Evolutionary conservation across 495 filamentous ascomycete species (phyloP).

Genomic region (Penicillium cinerascens): DNA sequence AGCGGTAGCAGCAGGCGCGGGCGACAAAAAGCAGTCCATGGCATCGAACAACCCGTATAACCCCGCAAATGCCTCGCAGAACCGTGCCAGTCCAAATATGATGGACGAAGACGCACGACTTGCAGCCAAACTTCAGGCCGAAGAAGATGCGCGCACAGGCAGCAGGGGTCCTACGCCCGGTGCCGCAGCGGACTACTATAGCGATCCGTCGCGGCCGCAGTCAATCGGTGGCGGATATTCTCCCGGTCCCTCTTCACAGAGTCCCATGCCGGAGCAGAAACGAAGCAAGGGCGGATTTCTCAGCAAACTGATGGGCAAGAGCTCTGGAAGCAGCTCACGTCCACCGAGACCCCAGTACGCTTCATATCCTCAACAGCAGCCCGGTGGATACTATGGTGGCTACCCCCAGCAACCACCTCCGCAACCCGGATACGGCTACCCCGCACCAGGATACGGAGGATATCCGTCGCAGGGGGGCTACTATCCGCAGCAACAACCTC

Average conservation of each 20-base stretch:
- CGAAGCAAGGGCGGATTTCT: slow-evolving; percentile 42
- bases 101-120: slow-evolving; percentile 67
- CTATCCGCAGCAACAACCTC: slow-evolving; percentile 37
- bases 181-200: slow-evolving; percentile 47
- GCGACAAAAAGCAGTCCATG: slow-evolving; percentile 57
- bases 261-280: slow-evolving; percentile 28
- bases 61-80: slow-evolving; percentile 10
- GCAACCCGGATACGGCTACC: slow-evolving; percentile 34
- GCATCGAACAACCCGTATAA: slow-evolving; percentile 60
- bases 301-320: slow-evolving; percentile 49
- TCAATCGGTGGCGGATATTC: slow-evolving; percentile 17
- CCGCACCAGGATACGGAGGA: slow-evolving; percentile 19
- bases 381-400: not conserved
- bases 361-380: slow-evolving; percentile 9
- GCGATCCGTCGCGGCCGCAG: slow-evolving; percentile 21
- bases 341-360: slow-evolving; percentile 27
- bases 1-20: slow-evolving; percentile 23
- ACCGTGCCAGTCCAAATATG: slow-evolving; percentile 27
- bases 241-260: slow-evolving; percentile 20
- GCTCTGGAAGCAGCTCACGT: slow-evolving; percentile 20
- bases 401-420: slow-evolving; percentile 30
- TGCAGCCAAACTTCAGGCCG: slow-evolving; percentile 74
- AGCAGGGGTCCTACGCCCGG: slow-evolving; percentile 22
- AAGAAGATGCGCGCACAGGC: slow-evolving; percentile 66
- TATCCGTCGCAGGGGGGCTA: slow-evolving; percentile 46